Evolutionary conservation across 225 moss, liverwort and hornwort species (phyloP).

Genomic region (Pseudisothecium myosuroides): DNA sequence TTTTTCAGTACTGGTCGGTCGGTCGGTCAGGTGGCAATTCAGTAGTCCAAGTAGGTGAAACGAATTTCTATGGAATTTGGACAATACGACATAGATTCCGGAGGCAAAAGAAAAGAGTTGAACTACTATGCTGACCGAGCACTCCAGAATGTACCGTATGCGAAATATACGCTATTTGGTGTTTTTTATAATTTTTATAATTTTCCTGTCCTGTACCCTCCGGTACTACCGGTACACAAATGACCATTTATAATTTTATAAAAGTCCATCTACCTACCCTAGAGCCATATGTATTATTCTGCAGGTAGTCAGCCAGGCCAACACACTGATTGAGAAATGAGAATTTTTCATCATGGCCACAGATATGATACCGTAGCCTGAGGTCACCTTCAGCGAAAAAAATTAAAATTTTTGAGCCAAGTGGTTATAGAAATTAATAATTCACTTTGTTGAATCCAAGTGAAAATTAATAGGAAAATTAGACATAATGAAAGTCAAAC

Average conservation of each 20-base stretch:
- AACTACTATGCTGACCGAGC: not conserved
- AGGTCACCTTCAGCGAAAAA: too few relatives aligned
- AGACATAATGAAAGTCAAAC: too few relatives aligned
- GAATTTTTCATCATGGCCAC: too few relatives aligned
- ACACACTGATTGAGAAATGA: not conserved
- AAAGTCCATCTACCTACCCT: not conserved
- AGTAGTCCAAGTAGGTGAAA: not conserved
- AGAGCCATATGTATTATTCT: not conserved
- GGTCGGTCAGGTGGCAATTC: not conserved
- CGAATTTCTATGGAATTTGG: not conserved
- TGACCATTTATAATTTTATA: not conserved
- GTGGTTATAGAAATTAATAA: too few relatives aligned
- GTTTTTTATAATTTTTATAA: not conserved
- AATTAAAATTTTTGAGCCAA: too few relatives aligned
- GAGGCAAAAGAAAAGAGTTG: not conserved
- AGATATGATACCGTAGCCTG: too few relatives aligned
- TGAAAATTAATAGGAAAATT: too few relatives aligned
- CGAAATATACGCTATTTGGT: not conserved
- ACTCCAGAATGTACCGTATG: not conserved
- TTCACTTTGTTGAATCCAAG: too few relatives aligned
- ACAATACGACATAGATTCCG: not conserved
- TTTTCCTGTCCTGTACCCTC: not conserved
- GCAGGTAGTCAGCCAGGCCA: not conserved
- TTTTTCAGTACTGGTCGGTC: not conserved
- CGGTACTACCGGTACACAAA: not conserved